These are phyloP conservation scores for Cordyceps cicadae DNA, from an alignment of 2,329 filamentous ascomycete genomes.

Conservation along the genomic window DNA sequence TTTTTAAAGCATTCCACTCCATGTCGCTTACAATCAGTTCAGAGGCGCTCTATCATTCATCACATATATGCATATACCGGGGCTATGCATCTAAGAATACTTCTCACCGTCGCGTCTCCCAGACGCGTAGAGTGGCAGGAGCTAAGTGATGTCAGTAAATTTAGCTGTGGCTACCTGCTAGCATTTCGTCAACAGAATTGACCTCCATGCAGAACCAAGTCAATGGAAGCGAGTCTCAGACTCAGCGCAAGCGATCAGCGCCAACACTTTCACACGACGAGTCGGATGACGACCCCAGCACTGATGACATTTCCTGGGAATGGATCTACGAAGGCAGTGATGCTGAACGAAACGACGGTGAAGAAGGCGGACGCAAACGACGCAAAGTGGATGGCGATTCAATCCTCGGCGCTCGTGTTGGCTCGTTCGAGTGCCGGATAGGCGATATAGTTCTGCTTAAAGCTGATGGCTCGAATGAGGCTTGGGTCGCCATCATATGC, in stretches of 20 bases:
- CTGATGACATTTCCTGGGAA: conserved; percentile 66
- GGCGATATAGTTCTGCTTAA: conserved; percentile 84
- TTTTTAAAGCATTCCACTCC: not conserved
- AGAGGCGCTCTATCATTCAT: not conserved
- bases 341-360: conserved; percentile 15
- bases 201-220: not conserved
- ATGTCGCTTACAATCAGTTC: not conserved
- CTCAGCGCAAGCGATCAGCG: conserved; percentile 2
- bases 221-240: not conserved
- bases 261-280: not conserved
- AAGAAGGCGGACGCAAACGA: conserved; percentile 27
- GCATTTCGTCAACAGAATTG: not conserved
- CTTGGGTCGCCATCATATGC: conserved; percentile 86
- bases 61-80: conserved; percentile 8
- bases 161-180: not conserved
- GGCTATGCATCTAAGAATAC: conserved; percentile 8
- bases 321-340: conserved; percentile 57
- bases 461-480: conserved; percentile 75
- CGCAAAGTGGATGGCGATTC: conserved; percentile 29
- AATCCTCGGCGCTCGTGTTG: conserved; percentile 78
- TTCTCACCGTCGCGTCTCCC: conserved; percentile 12
- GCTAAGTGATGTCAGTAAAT: not conserved
- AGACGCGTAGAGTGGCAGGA: conserved; percentile 12
- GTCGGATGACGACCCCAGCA: conserved; percentile 78
- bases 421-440: conserved; percentile 67